These are phyloP conservation scores for Lizonia empirigonia DNA, from an alignment of 2,329 filamentous ascomycete genomes.

Conservation along the genomic window DNA sequence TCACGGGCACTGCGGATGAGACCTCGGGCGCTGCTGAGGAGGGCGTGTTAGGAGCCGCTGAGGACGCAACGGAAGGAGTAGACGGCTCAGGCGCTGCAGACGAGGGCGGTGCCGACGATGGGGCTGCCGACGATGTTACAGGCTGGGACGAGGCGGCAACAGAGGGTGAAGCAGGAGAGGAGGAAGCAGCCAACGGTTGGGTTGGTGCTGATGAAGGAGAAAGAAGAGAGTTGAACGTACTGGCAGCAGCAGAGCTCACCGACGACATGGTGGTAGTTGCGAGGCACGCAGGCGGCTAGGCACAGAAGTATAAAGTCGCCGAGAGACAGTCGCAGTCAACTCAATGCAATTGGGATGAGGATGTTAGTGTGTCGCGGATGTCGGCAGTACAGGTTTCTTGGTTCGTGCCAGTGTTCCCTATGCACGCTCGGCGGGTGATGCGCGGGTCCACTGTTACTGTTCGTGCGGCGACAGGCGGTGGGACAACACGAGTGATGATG, in stretches of 20 bases:
- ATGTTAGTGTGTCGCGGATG: slow-evolving; percentile 26
- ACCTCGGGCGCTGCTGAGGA: slow-evolving; percentile 17
- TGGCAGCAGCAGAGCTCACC: slow-evolving; percentile 34
- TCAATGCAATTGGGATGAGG: slow-evolving; percentile 11
- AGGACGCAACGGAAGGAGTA: slow-evolving; percentile 20
- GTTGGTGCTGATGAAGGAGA: slow-evolving; percentile 17
- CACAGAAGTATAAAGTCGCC: slow-evolving; percentile 17
- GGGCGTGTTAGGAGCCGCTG: slow-evolving; percentile 26
- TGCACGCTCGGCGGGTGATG: slow-evolving; percentile 14
- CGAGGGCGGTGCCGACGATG: slow-evolving; percentile 26
- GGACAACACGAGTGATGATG: slow-evolving; percentile 26
- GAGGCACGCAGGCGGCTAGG: slow-evolving; percentile 14
- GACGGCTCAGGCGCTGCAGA: slow-evolving; percentile 24
- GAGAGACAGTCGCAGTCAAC: not conserved
- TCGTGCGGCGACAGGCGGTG: slow-evolving; percentile 22
- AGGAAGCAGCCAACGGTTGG: slow-evolving; percentile 16
- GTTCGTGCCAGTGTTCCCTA: slow-evolving; percentile 4
- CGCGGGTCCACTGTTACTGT: slow-evolving; percentile 17
- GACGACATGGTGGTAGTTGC: slow-evolving; percentile 34
- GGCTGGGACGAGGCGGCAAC: slow-evolving; percentile 16
- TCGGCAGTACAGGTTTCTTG: slow-evolving; percentile 11
- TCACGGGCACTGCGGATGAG: slow-evolving; percentile 15
- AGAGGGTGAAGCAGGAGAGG: slow-evolving; percentile 18
- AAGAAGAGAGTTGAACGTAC: slow-evolving; percentile 42
- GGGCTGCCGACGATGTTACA: slow-evolving; percentile 30